Conservation (phyloP, 805 yeast species). For the Hanseniaspora thailandica region DNA sequence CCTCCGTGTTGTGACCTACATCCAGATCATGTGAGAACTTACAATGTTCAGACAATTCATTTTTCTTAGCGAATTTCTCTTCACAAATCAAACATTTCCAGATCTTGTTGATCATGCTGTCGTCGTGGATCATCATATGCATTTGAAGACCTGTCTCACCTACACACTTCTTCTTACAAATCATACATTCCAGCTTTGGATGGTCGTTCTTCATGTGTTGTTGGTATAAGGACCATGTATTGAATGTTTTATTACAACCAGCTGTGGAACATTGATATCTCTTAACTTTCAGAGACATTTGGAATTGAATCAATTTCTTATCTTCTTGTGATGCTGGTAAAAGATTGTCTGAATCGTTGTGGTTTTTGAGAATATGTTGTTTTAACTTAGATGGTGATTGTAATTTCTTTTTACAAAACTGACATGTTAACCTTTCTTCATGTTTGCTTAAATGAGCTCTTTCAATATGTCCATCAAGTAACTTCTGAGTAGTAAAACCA, state of each 20-base stretch:
- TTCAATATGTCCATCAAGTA: constrained; percentile 60
- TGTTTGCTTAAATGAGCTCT: constrained; percentile 62
- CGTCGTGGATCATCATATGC: constrained; percentile 67
- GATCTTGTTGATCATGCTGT: constrained; percentile 36
- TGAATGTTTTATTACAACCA: constrained; percentile 49
- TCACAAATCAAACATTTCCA: constrained; percentile 58
- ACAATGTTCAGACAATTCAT: constrained; percentile 48
- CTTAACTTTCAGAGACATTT: constrained; percentile 14
- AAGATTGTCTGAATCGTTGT: constrained; percentile 33
- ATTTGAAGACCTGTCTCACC: constrained; percentile 58
- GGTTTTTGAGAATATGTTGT: constrained; percentile 56
- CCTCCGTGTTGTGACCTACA: background rate
- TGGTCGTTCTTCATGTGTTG: constrained; percentile 61
- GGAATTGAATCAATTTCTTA: constrained; percentile 6
- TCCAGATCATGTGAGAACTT: constrained; percentile 33
- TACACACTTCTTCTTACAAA: constrained; percentile 62
- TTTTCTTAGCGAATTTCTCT: constrained; percentile 41
- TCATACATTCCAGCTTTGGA: constrained; percentile 50
- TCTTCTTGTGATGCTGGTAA: background rate
- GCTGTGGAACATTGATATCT: constrained; percentile 49
- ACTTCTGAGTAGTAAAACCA: constrained; percentile 32
- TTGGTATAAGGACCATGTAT: constrained; percentile 64
- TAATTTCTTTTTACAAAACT: constrained; percentile 53
- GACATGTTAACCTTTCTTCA: constrained; percentile 41
- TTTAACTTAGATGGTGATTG: constrained; percentile 52